These are phyloP conservation scores for Drechslera avenae DNA, from an alignment of 2,329 filamentous ascomycete species.

Conservation along the genomic window DNA sequence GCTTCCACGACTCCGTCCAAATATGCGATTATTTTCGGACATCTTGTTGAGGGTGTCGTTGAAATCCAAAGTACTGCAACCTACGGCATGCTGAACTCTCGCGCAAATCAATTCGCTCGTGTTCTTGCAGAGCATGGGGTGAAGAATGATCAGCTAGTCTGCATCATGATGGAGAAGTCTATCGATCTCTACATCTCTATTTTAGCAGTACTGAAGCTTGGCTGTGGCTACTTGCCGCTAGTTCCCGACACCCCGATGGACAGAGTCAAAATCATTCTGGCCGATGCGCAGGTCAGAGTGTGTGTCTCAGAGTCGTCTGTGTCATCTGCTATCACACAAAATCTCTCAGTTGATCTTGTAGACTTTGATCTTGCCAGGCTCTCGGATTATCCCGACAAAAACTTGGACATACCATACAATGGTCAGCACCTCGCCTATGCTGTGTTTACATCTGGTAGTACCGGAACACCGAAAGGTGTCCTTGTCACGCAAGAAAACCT, in stretches of 20 bases:
- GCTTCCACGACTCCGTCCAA: constrained; percentile 57
- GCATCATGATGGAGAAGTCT: constrained; percentile 79
- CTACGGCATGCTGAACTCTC: constrained; percentile 67
- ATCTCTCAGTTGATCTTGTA: constrained; percentile 22
- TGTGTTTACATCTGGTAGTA: constrained; percentile 84
- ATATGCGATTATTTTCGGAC: constrained; percentile 68
- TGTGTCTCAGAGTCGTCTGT: constrained; percentile 50
- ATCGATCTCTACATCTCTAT: constrained; percentile 73
- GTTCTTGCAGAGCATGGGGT: constrained; percentile 58
- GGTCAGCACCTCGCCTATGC: constrained; percentile 70
- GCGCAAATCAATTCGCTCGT: constrained; percentile 68
- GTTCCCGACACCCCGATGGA: constrained; percentile 71
- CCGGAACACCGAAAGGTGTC: constrained; percentile 79
- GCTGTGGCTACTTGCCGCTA: constrained; percentile 80
- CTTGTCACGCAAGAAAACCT: constrained; percentile 77
- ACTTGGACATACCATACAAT: constrained; percentile 48
- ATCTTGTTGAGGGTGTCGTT: constrained; percentile 48
- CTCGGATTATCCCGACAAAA: constrained; percentile 39
- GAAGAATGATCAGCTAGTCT: constrained; percentile 64
- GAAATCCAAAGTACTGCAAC: constrained; percentile 57
- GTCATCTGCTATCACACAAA: constrained; percentile 11
- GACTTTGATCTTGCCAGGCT: constrained; percentile 42
- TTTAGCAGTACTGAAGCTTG: constrained; percentile 73
- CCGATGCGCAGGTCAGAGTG: constrained; percentile 60
- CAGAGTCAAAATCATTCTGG: constrained; percentile 66